A percentile compares a stretch with the other conserved stretches of the same genome.
phyloP scores from a whole-genome alignment of 805 yeast genomes.

The Nakazawaea pomicola region DNA sequence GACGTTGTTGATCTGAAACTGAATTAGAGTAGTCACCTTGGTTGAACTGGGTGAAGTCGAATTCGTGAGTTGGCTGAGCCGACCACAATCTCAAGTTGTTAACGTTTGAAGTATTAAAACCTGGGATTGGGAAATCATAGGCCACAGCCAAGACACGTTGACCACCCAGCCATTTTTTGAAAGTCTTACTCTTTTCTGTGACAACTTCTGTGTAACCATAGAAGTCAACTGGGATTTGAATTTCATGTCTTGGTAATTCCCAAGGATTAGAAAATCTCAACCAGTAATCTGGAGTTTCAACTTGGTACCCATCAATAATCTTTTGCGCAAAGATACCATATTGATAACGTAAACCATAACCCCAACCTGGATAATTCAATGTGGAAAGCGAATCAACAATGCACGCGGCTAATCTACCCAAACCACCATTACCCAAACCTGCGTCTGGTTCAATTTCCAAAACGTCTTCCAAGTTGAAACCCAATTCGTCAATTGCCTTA shows the following conservation, averaged over 20 bases:
- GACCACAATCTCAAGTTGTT: constrained; percentile 90
- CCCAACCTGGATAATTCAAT: constrained; percentile 91
- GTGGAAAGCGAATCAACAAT: constrained; percentile 85
- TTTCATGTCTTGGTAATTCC: constrained; percentile 86
- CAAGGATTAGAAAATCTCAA: constrained; percentile 84
- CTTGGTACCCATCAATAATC: constrained; percentile 88
- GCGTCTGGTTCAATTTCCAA: constrained; percentile 89
- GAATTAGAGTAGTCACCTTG: constrained; percentile 87
- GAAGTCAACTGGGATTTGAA: constrained; percentile 85
- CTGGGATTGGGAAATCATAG: constrained; percentile 90
- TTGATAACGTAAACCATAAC: constrained; percentile 89
- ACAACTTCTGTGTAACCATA: constrained; percentile 72
- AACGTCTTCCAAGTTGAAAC: constrained; percentile 83
- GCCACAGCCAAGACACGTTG: constrained; percentile 88
- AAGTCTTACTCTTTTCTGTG: constrained; percentile 49
- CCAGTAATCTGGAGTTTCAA: constrained; percentile 95
- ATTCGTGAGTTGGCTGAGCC: constrained; percentile 84
- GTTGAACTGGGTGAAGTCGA: constrained; percentile 87
- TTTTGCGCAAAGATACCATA: constrained; percentile 91
- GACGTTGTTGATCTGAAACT: constrained; percentile 78
- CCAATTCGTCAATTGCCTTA: constrained; percentile 62
- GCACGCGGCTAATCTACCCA: constrained; percentile 93
- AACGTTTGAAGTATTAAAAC: constrained; percentile 75
- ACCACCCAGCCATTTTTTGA: constrained; percentile 79
- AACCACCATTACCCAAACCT: constrained; percentile 92